Evolutionary conservation across 441 rosid genomes (phyloP), one percentile per base, ranked within the genome.

Genomic region (Caryocar brasiliense): DNA sequence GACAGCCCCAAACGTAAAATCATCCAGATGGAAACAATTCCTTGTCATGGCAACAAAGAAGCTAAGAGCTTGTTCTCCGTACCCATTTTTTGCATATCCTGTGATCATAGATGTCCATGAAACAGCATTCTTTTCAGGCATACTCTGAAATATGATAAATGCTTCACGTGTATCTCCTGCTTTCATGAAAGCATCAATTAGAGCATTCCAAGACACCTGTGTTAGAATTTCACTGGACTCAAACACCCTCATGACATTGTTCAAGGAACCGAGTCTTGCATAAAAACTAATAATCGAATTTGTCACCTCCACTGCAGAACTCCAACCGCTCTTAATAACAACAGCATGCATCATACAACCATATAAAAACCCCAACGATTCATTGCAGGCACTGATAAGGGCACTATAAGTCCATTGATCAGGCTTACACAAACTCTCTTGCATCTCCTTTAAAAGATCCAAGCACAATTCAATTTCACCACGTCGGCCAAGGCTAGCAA

Each of bases 381-480:
- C 85, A 21, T 68, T 50, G 43, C 82, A 75, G 20, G 73, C 75
- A 70, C 61, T 76, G 68, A 85, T 62, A 29, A 84, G 59, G 36
- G 86, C 64, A 66, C 91, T 87, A 37, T 77, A 77, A 21, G 94
- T 84, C 71, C 72, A 87, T 36, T 86, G 81, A 66, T 87, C 96
- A 13, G 85, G 86, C 40, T 53, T 40, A 26, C 56, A 61, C 25
- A 47, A 61, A 60, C 64, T 68, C 53, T 61, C 50, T 39, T 45
- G 40, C 86, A 84, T 82, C 59, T 68, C 78, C 55, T 32, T 70
- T 36, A 79, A 68, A n/a, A 76, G 24, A 6, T 34, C 38, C 26
- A 80, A 56, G 65, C 96, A 87, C 3, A 30, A 34, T 46, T 73
- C 79, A 24, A 75, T 41, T 8, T 78, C 67, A 28, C 84, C 86